phyloP scores from a whole-genome alignment of 2,329 filamentous ascomycete genomes.

The Aspergillus niger region DNA sequence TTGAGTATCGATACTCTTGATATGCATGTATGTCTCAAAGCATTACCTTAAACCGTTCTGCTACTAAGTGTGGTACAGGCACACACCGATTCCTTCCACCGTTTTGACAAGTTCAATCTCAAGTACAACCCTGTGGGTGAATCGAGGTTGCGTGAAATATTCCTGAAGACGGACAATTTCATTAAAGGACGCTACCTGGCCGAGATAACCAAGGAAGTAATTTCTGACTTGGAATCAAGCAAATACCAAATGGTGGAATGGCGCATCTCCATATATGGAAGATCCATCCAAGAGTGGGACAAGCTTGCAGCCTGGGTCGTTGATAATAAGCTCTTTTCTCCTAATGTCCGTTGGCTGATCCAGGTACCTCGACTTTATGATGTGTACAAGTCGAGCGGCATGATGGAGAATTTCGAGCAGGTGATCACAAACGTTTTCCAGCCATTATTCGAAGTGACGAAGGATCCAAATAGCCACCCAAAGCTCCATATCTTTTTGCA shows the following conservation, averaged over 20 bases:
- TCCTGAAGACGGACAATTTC: constrained; percentile 97
- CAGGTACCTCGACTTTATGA: constrained; percentile 94
- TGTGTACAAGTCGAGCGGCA: constrained; percentile 84
- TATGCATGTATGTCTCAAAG: constrained; percentile 75
- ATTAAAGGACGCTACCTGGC: constrained; percentile 94
- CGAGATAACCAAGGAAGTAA: constrained; percentile 97
- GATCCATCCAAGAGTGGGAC: constrained; percentile 92
- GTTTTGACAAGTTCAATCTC: constrained; percentile 98
- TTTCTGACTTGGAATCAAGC: constrained; percentile 93
- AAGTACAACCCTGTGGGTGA: constrained; percentile 99
- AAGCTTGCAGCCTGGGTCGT: constrained; percentile 96
- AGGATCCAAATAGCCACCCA: constrained; percentile 79
- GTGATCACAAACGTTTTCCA: constrained; percentile 90
- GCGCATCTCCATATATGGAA: constrained; percentile 96
- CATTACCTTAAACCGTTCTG: not conserved
- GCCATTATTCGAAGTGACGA: constrained; percentile 91
- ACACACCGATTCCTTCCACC: constrained; percentile 96
- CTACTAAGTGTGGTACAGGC: constrained; percentile 56
- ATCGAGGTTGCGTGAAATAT: constrained; percentile 93
- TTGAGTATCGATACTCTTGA: constrained; percentile 97
- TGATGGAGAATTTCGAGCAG: constrained; percentile 89
- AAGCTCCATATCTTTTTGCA: constrained; percentile 95
- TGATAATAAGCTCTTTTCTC: constrained; percentile 96
- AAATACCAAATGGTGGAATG: constrained; percentile 99
- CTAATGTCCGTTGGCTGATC: constrained; percentile 95